phyloP scores from a whole-genome alignment of 2,329 filamentous ascomycete genomes.

The Cyphellophora attinorum region DNA sequence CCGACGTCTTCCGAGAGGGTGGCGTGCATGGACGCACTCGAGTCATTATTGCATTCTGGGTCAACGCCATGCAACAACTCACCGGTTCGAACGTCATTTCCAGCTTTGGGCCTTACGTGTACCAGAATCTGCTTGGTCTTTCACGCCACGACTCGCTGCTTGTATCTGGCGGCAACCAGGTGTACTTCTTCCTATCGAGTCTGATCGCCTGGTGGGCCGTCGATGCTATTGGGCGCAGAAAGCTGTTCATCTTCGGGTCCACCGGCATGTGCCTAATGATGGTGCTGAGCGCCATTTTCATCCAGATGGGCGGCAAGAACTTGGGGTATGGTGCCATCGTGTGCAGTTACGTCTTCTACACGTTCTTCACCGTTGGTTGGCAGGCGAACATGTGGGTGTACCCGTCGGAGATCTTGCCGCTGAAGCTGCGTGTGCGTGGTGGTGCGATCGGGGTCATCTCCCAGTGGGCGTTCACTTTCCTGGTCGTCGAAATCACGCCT shows the following conservation, averaged over 20 bases:
- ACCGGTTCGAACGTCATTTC: slow-evolving; percentile 33
- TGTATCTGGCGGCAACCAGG: slow-evolving; percentile 43
- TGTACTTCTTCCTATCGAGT: slow-evolving; percentile 45
- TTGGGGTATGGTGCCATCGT: slow-evolving; percentile 35
- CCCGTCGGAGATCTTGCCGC: slow-evolving; percentile 35
- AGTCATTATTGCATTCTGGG: slow-evolving; percentile 35
- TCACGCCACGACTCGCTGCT: slow-evolving; percentile 32
- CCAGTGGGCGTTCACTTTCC: slow-evolving; percentile 55
- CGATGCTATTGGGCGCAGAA: slow-evolving; percentile 8
- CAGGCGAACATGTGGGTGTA: slow-evolving; percentile 28
- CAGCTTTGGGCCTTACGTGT: slow-evolving; percentile 26
- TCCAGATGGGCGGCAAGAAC: slow-evolving; percentile 25
- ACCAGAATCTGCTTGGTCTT: slow-evolving; percentile 34
- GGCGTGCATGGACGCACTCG: slow-evolving; percentile 30
- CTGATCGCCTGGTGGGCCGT: slow-evolving; percentile 40
- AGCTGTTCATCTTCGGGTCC: slow-evolving; percentile 8
- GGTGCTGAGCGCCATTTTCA: slow-evolving; percentile 42
- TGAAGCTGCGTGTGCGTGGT: slow-evolving; percentile 35
- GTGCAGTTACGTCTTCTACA: slow-evolving; percentile 55
- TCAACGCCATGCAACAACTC: slow-evolving; percentile 32
- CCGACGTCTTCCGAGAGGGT: slow-evolving; percentile 24
- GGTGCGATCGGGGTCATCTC: slow-evolving; percentile 30
- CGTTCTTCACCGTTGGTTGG: slow-evolving; percentile 43
- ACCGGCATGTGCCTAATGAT: slow-evolving; percentile 37
- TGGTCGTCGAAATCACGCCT: slow-evolving; percentile 55